Percentiles rank a stretch among this genome's conserved stretches.
These are phyloP conservation scores for Xerocomellus dryophilus DNA, from an alignment of 768 basidiomycete species.

Conservation along the genomic window DNA sequence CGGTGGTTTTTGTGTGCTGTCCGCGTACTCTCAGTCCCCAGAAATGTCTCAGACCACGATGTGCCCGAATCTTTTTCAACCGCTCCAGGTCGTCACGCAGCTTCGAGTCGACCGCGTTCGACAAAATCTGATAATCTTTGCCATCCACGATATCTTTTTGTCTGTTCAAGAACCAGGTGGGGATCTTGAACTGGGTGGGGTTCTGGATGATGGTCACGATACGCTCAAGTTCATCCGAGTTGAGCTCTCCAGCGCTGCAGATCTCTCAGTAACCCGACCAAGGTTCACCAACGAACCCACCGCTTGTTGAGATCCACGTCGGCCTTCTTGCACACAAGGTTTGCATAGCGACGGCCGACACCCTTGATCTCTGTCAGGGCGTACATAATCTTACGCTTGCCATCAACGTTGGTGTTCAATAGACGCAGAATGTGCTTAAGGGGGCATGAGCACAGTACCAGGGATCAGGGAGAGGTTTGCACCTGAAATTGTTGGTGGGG, in stretches of 20 bases:
- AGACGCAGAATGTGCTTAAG: conserved; percentile 96
- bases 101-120: conserved; percentile 96
- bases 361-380: conserved; percentile 99
- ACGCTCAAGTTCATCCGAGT: conserved; percentile 99
- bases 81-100: conserved; percentile 97
- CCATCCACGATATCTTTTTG: conserved; percentile 98
- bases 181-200: conserved; percentile 99
- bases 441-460: conserved; percentile 1
- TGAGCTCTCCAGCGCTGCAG: conserved; percentile 92
- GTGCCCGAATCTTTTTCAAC: conserved; percentile 97
- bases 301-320: conserved; percentile 99
- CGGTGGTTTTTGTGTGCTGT: conserved; percentile 99
- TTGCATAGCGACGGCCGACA: conserved; percentile 98
- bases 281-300: conserved; percentile 45
- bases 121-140: conserved; percentile 93
- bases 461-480: conserved; percentile 14
- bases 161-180: conserved; percentile 98
- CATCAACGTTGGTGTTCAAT: conserved; percentile 99
- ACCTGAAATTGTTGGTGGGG: conserved; percentile 95
- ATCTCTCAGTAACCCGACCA: conserved; percentile 3
- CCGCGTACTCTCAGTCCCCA: conserved; percentile 96
- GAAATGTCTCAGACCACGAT: conserved; percentile 89
- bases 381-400: conserved; percentile 99
- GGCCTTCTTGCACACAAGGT: conserved; percentile 99
- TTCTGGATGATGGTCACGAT: conserved; percentile 99